These are phyloP conservation scores for Colletotrichum melonis DNA, from an alignment of 2,329 filamentous ascomycete genomes.

Conservation along the genomic window DNA sequence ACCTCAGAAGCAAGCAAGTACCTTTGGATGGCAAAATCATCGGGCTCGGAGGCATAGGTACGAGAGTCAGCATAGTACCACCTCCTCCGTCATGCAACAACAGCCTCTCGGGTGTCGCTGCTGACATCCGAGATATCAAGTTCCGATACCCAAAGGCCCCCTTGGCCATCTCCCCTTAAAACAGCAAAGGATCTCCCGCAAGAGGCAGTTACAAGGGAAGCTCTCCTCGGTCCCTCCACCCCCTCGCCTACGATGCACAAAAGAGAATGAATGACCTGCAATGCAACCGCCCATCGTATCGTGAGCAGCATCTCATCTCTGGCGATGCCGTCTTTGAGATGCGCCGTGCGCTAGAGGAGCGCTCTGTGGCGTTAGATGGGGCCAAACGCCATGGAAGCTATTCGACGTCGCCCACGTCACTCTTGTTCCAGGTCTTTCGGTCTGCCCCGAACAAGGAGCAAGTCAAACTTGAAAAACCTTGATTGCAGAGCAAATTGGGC, in stretches of 20 bases:
- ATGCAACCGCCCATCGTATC: slow-evolving; percentile 25
- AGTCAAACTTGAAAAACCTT: background rate
- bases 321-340: background rate
- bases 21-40: background rate
- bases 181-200: slow-evolving; percentile 21
- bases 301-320: slow-evolving; percentile 8
- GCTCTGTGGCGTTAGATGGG: slow-evolving; percentile 6
- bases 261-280: slow-evolving; percentile 12
- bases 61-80: background rate
- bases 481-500: background rate
- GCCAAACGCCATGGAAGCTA: slow-evolving; percentile 10
- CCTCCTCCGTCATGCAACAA: slow-evolving; percentile 11
- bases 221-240: slow-evolving; percentile 5
- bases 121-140: slow-evolving; percentile 18
- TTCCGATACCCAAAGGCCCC: slow-evolving; percentile 1
- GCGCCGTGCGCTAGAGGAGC: slow-evolving; percentile 5
- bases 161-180: slow-evolving; percentile 6
- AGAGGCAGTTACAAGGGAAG: slow-evolving; percentile 16
- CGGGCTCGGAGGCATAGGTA: background rate
- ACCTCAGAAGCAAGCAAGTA: no score
- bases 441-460: background rate
- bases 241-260: slow-evolving; percentile 16
- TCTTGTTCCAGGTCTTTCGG: background rate
- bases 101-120: slow-evolving; percentile 6
- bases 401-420: slow-evolving; percentile 27